Base-by-base conservation (phyloP, 345 rosid species). In the Tarenaya hassleriana region DNA sequence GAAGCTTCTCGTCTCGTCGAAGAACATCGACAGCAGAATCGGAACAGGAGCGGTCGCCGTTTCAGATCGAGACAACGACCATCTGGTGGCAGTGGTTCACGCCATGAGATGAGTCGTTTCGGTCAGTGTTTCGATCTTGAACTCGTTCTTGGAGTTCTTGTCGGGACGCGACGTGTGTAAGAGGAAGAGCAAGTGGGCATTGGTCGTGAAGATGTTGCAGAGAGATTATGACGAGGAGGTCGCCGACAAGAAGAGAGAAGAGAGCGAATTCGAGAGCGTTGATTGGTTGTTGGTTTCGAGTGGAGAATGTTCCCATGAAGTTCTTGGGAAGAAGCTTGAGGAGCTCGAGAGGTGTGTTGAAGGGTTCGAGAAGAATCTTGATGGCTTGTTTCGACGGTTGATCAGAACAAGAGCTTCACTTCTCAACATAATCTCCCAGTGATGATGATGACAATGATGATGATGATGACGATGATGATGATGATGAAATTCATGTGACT, bases 381-480 rank as follows among this genome's bases (percentile, higher is more conserved):
- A 89, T 54, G 45, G 71, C 47, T 42, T 79, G 52, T 79, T 79
- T 42, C 76, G 90, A 76, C 33, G 52, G 13, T 50, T 89, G 74
- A 69, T 81, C 16, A 77, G 73, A 64, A 56, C 86, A 48, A 73
- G 95, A 65, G 55, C 85, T 17, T 68, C 84, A 32, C 67, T 86
- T 51, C 67, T 83, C 66, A 89, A 81, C 73, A 79, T 83, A 10
- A 43, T 80, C 63, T 86, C 88, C 47, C 87, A 71, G 44, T 82
- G 71, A 59, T 35, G 42, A 16, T 34, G 13, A 42, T 34, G 41
- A 42, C 80, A 71, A 59, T 35, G 42, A 16, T 34, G 13, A 42
- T 34, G 41, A 42, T 52, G 19, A 29, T 82, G 71, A 59, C 29
- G 42, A 16, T 82, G 71, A 59, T 35, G 42, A 16, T 34, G 13